phyloP scores from a whole-genome alignment of 345 rosid genomes.

The Passiflora organensis region DNA sequence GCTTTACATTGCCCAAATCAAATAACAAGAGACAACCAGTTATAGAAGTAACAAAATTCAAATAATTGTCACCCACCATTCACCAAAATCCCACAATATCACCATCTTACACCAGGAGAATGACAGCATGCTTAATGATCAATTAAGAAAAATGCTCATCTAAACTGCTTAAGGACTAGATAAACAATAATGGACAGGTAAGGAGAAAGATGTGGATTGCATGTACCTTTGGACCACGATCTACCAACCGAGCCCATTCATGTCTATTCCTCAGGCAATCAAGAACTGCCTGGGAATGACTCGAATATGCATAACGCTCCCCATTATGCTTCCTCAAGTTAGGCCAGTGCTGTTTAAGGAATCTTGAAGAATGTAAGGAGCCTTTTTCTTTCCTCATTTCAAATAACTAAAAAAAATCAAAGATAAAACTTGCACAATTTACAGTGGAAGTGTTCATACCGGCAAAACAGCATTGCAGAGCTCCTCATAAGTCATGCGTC shows the following conservation, averaged over 20 bases:
- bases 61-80: no score
- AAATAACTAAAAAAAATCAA: conserved; percentile 2
- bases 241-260: conserved; percentile 95
- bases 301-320: conserved; percentile 94
- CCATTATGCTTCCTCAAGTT: conserved; percentile 98
- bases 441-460: conserved; percentile 37
- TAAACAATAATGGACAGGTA: neutral
- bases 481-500: conserved; percentile 87
- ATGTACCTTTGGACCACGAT: conserved; percentile 97
- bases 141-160: no score
- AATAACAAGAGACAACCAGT: no score
- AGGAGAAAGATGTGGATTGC: no score
- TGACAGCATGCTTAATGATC: no score
- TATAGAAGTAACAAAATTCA: no score
- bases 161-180: neutral
- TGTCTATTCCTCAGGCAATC: conserved; percentile 95
- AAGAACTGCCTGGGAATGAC: conserved; percentile 97
- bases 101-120: no score
- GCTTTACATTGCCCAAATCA: no score
- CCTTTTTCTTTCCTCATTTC: neutral
- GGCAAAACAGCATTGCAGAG: conserved; percentile 94
- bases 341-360: conserved; percentile 83
- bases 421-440: conserved; percentile 5
- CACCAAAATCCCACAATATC: no score
- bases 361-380: conserved; percentile 7